Base-by-base conservation (phyloP, 2,329 filamentous ascomycete genomes). In the Zasmidium angulare region DNA sequence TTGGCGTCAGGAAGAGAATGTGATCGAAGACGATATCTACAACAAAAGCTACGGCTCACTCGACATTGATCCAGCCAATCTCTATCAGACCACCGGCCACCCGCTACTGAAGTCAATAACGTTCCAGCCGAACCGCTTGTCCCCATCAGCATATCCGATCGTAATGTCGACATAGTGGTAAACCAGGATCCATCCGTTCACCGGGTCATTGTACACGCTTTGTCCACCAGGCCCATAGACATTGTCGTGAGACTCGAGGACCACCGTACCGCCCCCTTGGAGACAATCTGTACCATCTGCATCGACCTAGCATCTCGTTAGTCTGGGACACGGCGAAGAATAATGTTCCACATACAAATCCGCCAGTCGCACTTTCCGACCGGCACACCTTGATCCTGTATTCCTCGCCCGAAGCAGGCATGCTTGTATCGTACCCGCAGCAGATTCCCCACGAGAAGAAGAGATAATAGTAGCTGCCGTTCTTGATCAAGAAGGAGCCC, bases 341-440 rank as follows among this genome's bases (percentile, higher is more conserved):
- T 19, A 36, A 50, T 46, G 31, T 6, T 14, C 11, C 6, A 67
- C 69, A 59, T 59, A 71, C 83, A 66, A 85, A 90, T 1, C 76
- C 76, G 0, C 84, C 78, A 0, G 77, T 83, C 3, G 81, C 78
- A 6, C 74, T 77, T 1, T 72, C 76, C 2, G 82, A 84, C n/a
- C 85, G 76, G 74, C 87, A 89, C 23, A 87, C 85, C 67, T 81
- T 82, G 69, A 89, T 86, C 69, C 82, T 83, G 72, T 89, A 89
- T 72, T 89, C 87, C n/a, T 76, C 75, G 2, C 86, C 86, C 0
- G 76, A 51, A 0, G 83, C 79, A 0, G 86, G 85, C 56, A 70
- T 74, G 55, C 66, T 75, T 0, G 68, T 71, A 63, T 86, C 81
- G 63, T 83, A 86, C n/a, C 76, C 77, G 59, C 87, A 89, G 77